phyloP scores from a whole-genome alignment of 805 yeast species.

The Candida suzukii region DNA sequence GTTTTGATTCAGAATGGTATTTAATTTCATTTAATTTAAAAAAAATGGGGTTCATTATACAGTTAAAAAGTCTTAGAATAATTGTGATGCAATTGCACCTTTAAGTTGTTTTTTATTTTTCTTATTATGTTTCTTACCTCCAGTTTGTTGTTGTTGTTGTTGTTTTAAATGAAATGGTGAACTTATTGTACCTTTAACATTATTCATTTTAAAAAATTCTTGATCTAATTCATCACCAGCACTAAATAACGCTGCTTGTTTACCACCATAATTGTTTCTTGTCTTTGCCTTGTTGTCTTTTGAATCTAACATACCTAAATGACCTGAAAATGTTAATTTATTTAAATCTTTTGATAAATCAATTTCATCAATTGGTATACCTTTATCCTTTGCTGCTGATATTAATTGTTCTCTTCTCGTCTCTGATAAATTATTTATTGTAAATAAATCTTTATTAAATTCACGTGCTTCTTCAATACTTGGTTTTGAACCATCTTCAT shows the following conservation, averaged over 20 bases:
- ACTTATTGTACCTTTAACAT: constrained; percentile 53
- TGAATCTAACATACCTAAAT: constrained; percentile 45
- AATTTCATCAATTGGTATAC: constrained; percentile 42
- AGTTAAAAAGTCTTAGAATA: constrained; percentile 2
- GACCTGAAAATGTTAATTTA: constrained; percentile 73
- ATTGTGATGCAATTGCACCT: constrained; percentile 3
- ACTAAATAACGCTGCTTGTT: constrained; percentile 69
- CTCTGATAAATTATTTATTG: constrained; percentile 58
- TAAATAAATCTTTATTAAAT: constrained; percentile 74
- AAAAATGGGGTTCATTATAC: no score
- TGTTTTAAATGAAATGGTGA: constrained; percentile 68
- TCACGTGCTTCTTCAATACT: constrained; percentile 45
- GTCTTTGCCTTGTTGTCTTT: constrained; percentile 35
- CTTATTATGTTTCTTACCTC: constrained; percentile 70
- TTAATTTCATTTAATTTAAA: no score
- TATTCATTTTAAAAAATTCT: constrained; percentile 72
- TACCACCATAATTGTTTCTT: constrained; percentile 65
- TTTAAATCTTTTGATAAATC: constrained; percentile 65
- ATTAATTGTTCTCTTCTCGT: constrained; percentile 66
- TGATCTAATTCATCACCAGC: constrained; percentile 79
- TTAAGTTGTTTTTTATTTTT: constrained; percentile 17
- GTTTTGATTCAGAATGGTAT: no score
- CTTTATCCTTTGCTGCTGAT: constrained; percentile 53
- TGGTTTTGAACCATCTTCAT: constrained; percentile 47
- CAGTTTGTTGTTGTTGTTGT: not conserved